Evolutionary conservation across 176 grass and related monocot genomes (phyloP), one percentile per base, ranked within the genome.

Genomic region (Microstegium vimineum): DNA sequence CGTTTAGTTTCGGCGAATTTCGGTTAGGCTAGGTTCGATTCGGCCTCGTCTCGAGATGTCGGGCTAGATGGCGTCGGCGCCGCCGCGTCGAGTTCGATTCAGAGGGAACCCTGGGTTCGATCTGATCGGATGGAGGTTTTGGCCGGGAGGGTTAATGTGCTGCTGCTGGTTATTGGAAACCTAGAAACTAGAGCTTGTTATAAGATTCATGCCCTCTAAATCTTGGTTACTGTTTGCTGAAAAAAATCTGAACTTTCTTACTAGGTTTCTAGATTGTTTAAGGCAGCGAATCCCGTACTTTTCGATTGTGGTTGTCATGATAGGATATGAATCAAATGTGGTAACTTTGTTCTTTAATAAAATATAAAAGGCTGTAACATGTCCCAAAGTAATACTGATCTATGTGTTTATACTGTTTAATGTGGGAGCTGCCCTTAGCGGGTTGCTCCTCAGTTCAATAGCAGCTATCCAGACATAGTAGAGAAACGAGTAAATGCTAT

Each of bases 51-150:
- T 10, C 4, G 31, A 30, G 42, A 60, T 27, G 9, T 32, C 9
- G 2, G 8, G 36, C 15, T 62, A 46, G 38, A 41, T 30, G 30
- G 52, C 5, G 15, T 3, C 27, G 51, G 32, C 11, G 22, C 5
- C 27, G 34, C 1, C 9, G 51, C 10, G 40, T 62, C 42, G 23
- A 28, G 75, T 83, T 78, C 27, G 81, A 88, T 88, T 76, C 38
- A 46, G 26, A 57, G 36, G 63, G 16, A 83, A 83, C 74, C 86
- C 73, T 83, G 73, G 66, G 72, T 77, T 40, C 66, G 79, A 77
- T 82, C 79, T 68, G 49, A 69, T 62, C 42, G 62, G 49, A 2
- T 76, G 20, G 28, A 69, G 35, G 65, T 75, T 81, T 75, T 47
- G 47, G n/a, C n/a, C n/a, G n/a, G 59, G 38, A 82, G 51, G 49